Base-by-base conservation (phyloP, 768 basidiomycete genomes). In the Pleurotus giganteus region DNA sequence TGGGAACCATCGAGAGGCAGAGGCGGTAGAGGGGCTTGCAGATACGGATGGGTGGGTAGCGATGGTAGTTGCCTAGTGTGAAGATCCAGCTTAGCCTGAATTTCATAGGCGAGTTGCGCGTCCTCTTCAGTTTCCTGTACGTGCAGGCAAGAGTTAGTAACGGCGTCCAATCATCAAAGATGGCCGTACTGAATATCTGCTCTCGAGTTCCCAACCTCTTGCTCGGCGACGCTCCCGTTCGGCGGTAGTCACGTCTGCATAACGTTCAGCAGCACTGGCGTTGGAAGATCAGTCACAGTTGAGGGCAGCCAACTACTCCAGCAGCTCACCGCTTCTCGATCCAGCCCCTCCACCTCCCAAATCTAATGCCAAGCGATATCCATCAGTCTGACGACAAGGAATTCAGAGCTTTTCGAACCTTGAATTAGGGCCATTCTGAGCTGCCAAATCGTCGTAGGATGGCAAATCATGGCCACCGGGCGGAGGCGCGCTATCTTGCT, bases 261-360 rank as follows among this genome's bases (percentile, higher is more conserved):
- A 91, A 32, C 91, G 80, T 61, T 92, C 91, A n/a, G 90, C 89
- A 13, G 91, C 91, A 69, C 91, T 93, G 60, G 49, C 46, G 54
- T 36, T 57, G 54, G 52, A 17, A 27, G 44, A 36, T 37, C 29
- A 42, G 21, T 23, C 53, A 27, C n/a, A 34, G 21, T 44, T 47
- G n/a, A 31, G n/a, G 27, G 27, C 21, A 46, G 6, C 51, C 4
- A 24, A n/a, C 13, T 34, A 57, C 37, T 52, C 37, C 45, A n/a
- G 36, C 31, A 31, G 58, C 71, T 46, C 59, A 86, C 90, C 91
- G 80, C 69, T 93, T 94, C 73, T 94, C 91, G 54, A 94, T 88
- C 91, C 91, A 94, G 4, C 84, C 83, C 65, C 79, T 81, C 91
- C 91, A 94, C 55, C 91, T 76, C 17, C 91, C 91, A 62, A 93